phyloP scores from a whole-genome alignment of 2,329 filamentous ascomycete species.

The Alternaria burnsii region DNA sequence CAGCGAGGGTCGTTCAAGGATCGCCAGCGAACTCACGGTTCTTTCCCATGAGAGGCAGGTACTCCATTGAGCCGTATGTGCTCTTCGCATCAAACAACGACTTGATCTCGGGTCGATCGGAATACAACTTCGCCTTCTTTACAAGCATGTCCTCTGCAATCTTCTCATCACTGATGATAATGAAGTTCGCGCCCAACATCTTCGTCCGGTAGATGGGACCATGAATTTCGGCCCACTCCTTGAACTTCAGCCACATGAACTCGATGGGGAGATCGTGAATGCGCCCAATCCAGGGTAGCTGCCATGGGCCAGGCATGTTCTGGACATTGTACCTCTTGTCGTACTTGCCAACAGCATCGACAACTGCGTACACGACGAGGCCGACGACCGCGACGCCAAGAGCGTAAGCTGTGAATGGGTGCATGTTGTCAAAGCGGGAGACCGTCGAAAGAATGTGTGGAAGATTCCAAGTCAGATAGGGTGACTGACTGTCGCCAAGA shows the following conservation, averaged over 20 bases:
- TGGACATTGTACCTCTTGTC: constrained; percentile 48
- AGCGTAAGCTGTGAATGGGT: constrained; percentile 51
- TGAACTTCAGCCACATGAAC: constrained; percentile 63
- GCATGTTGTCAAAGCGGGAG: constrained; percentile 41
- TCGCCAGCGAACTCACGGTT: constrained; percentile 55
- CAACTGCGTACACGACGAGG: constrained; percentile 47
- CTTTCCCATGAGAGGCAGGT: constrained; percentile 64
- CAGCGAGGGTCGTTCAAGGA: constrained; percentile 7
- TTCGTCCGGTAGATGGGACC: constrained; percentile 49
- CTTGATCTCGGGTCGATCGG: constrained; percentile 60
- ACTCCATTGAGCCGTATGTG: constrained; percentile 64
- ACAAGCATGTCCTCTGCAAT: constrained; percentile 63
- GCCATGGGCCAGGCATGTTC: constrained; percentile 52
- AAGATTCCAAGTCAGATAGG: constrained; percentile 1
- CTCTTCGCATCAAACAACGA: constrained; percentile 65
- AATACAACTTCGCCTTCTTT: constrained; percentile 62
- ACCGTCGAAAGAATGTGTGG: neutral
- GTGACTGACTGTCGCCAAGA: constrained; percentile 4
- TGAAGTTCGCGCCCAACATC: constrained; percentile 54
- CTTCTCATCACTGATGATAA: constrained; percentile 62
- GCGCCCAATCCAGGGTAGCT: constrained; percentile 49
- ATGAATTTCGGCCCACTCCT: constrained; percentile 48
- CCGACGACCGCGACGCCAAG: constrained; percentile 49
- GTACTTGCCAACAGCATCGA: constrained; percentile 48
- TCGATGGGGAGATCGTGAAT: constrained; percentile 49